Conservation (phyloP, 768 basidiomycete species). For the Auriscalpium orientale region DNA sequence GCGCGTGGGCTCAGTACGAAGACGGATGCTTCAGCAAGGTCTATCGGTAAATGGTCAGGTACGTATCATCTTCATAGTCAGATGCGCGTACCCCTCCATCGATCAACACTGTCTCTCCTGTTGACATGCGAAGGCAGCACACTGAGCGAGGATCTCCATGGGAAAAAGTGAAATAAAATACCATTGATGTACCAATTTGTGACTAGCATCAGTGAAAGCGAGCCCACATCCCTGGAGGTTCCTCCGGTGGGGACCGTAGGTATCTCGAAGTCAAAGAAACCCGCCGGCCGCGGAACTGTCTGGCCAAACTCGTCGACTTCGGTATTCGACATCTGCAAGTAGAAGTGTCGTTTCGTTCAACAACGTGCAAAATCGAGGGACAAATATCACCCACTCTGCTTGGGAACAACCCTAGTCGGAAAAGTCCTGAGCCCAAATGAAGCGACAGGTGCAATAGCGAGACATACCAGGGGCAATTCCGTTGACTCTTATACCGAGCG, state of each 20-base stretch:
- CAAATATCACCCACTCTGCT: too few relatives aligned
- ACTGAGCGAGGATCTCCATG: too few relatives aligned
- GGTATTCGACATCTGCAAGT: slow-evolving; percentile 21
- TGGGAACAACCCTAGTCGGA: not conserved
- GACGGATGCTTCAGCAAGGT: slow-evolving; percentile 1
- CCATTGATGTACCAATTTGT: slow-evolving; percentile 41
- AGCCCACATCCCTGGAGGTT: slow-evolving; percentile 35
- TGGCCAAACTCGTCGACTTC: slow-evolving; percentile 22
- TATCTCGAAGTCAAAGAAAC: slow-evolving; percentile 23
- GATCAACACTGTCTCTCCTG: slow-evolving; percentile 36
- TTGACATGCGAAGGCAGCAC: not conserved
- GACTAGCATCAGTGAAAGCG: slow-evolving; percentile 35
- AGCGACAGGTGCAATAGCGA: not conserved
- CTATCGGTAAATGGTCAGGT: not conserved
- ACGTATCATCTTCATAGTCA: not conserved
- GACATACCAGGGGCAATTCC: slow-evolving; percentile 39
- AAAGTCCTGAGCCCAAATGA: not conserved
- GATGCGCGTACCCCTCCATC: slow-evolving; percentile 38
- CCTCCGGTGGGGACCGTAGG: slow-evolving; percentile 31
- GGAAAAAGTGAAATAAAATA: not conserved
- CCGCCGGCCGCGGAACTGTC: slow-evolving; percentile 8
- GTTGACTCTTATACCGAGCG: slow-evolving; percentile 42
- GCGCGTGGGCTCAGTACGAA: not conserved
- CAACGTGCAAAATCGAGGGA: not conserved
- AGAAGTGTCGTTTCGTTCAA: slow-evolving; percentile 15